These are phyloP conservation scores for Yamadazyma dushanensis DNA, from an alignment of 1,139 yeast genomes.

Conservation along the genomic window DNA sequence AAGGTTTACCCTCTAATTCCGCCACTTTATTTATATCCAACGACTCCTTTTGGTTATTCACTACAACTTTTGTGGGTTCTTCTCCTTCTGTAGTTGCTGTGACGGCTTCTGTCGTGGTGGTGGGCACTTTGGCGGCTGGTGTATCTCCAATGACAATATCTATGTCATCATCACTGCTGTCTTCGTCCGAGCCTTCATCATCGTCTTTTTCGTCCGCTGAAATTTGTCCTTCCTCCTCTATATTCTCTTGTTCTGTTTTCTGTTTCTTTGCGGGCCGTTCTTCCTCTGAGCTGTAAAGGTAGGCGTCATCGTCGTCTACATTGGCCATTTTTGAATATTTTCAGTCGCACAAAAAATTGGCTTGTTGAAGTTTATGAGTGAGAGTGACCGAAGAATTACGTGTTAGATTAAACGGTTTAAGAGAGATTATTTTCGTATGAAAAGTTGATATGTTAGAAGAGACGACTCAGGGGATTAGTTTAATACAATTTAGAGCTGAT, in stretches of 20 bases:
- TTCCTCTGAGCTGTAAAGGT: constrained; percentile 75
- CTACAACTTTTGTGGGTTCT: constrained; percentile 27
- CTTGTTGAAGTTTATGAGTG: too few relatives aligned
- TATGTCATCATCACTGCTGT: constrained; percentile 47
- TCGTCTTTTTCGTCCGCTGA: constrained; percentile 29
- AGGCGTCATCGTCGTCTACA: constrained; percentile 78
- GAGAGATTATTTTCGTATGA: not conserved
- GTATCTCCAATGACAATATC: constrained; percentile 36
- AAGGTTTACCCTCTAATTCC: constrained; percentile 76
- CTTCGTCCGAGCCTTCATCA: constrained; percentile 37
- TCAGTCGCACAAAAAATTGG: too few relatives aligned
- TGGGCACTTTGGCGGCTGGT: constrained; percentile 23
- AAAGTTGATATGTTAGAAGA: not conserved
- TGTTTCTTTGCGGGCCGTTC: constrained; percentile 24
- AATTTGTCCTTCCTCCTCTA: constrained; percentile 5
- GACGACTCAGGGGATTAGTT: too few relatives aligned
- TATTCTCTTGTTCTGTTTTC: constrained; percentile 10
- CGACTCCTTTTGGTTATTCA: constrained; percentile 37
- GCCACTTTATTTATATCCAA: constrained; percentile 81
- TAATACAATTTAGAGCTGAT: too few relatives aligned
- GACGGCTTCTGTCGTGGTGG: constrained; percentile 8
- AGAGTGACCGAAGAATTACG: too few relatives aligned
- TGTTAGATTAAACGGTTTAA: too few relatives aligned
- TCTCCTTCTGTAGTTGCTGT: constrained; percentile 48
- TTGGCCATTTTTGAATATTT: constrained; percentile 21